Evolutionary conservation across 164 flowering plant genomes (phyloP), one percentile per base, ranked within the genome.

Genomic region (Hamamelis virginiana): DNA sequence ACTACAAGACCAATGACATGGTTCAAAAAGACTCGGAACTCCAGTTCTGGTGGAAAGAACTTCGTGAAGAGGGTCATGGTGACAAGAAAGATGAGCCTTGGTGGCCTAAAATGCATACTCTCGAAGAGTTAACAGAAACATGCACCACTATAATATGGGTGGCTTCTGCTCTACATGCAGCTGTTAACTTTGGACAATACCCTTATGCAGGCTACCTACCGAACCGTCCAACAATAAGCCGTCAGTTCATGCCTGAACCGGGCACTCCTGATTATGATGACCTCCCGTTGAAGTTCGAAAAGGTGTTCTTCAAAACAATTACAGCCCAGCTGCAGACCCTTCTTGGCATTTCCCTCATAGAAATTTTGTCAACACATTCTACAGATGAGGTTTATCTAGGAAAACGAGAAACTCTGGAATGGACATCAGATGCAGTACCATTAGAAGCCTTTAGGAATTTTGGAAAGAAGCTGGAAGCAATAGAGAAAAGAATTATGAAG

Each of bases 161-260:
- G 9, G 75, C 83, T 38, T 77, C 83, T 12, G 78, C 78, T 45
- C 76, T 72, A 52, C 83, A 80, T 56, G 83, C 78, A 18, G 82
- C 80, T 3, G 66, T 80, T 19, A 76, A 77, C n/a, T 80, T 74
- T 26, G 80, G 80, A 12, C 80, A 80, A 51, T 80, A 77, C 67
- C 69, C 78, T 19, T 80, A 69, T 57, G 76, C 64, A 41, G 83
- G 83, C 3, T 79, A 63, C 62, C 41, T 68, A 41, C 80, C 75
- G 5, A 68, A 70, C 73, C 72, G 82, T 15, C 82, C 82, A 4
- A 62, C 80, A 0, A 18, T 76, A 13, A 79, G 80, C 66, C 75
- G 80, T 0, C 27, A 69, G 38, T 71, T 77, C 63, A 62, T 78
- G 67, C 81, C 81, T 3, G 74, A 78, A 23, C 44, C 58, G 18